Evolutionary conservation across 1,139 yeast genomes (phyloP), one percentile per base, ranked within the genome.

Genomic region (Yamadazyma conglobata): DNA sequence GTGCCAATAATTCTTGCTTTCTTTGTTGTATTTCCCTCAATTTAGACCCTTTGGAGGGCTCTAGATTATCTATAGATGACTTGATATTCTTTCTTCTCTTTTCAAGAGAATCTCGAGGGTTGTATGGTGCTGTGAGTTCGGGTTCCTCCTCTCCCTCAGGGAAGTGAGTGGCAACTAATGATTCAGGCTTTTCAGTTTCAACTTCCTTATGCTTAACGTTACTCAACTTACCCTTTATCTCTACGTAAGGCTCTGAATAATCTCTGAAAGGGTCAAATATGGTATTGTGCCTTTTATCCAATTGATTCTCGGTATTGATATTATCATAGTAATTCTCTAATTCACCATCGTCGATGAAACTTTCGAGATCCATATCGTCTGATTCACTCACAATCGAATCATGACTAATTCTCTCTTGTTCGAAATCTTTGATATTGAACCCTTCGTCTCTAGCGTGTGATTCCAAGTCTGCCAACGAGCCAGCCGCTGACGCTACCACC

Each of bases 401-500:
- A 6, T 30, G 27, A 14, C 25, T 14, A n/a, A 16, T 4, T 11
- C 25, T 22, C 10, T 27, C 26, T 18, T 35, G 27, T 10, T 45
- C 46, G 34, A 43, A 46, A 3, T 42, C 45, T 17, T 39, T 28
- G 8, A 47, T 39, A 9, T 53, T 44, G 29, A 65, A 58, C 5
- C 64, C 62, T 41, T 64, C 71, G 14, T 53, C 46, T 6, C 30
- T 31, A 0, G 73, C 70, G 36, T 61, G 70, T 6, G 43, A 25
- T 32, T 48, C 50, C 38, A 67, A 49, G 30, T 67, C 73, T 38
- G 52, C 55, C 25, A 68, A 55, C 13, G 71, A 58, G 3, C 73
- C 73, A 0, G 74, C 73, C 6, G 73, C 74, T 45, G 72, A 64
- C 6, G 74, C 74, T 13, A 65, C 54, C 13, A 67, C 72, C 74